Evolutionary conservation across 1,284 basidiomycete genomes (phyloP), one percentile per base, ranked within the genome.

Genomic region (Fomitopsis schrenkii): DNA sequence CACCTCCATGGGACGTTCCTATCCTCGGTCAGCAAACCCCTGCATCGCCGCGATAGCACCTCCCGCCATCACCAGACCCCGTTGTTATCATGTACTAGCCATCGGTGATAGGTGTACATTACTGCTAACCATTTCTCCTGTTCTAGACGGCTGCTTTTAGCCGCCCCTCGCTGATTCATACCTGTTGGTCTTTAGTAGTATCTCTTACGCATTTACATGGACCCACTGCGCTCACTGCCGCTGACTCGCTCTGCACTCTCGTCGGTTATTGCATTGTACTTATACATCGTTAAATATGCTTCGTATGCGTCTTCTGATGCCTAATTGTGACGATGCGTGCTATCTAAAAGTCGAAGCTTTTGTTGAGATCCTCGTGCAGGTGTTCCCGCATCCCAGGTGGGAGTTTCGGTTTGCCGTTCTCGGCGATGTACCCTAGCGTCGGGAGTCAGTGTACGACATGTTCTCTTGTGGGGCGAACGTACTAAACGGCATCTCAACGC

Each of bases 401-500:
- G 44, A 98, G 80, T n/a, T 86, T 79, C 0, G 95, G 94, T 62
- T 86, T 77, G 9, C 67, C 70, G 15, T 78, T 75, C 2, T 63
- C 72, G 0, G 77, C 75, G 55, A 91, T 88, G 70, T 91, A 92
- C 60, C 83, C 89, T 90, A 65, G 15, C 28, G 10, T 50, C 44
- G 58, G 60, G 8, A 63, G 64, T 66, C 62, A 44, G 30, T 2
- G 3, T 35, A 40, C n/a, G 52, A 5, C 19, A 12, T 19, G 19
- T 5, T 10, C 17, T 55, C 42, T 8, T 38, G 56, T 15, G 30
- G 2, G 17, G 26, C 50, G 33, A 1, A 82, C 91, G 68, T 65
- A 93, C 94, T 79, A 79, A 96, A 97, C 0, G 94, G 94, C 94
- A 97, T 97, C 76, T 97, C 93, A 9, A 97, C 93, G 55, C 90